phyloP scores from a whole-genome alignment of 225 moss, liverwort and hornwort species.

The Physcomitrellopsis africana region DNA sequence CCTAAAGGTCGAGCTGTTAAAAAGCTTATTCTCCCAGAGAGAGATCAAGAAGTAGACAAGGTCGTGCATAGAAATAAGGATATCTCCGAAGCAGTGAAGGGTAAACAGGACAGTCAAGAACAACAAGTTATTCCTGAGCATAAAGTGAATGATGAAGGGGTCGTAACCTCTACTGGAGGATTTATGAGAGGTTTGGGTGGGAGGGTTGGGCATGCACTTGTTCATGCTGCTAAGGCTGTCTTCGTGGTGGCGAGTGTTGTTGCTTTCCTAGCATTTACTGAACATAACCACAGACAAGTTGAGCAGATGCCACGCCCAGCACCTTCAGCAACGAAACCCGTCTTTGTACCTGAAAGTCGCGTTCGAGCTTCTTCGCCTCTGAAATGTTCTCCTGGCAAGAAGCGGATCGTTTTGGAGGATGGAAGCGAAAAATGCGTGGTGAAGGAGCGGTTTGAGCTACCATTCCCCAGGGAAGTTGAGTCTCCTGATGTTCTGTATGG shows the following conservation, averaged over 20 bases:
- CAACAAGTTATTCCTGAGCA: conserved; percentile 37
- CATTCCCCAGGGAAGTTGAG: conserved; percentile 59
- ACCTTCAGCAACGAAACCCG: conserved; percentile 22
- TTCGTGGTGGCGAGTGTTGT: too few relatives aligned
- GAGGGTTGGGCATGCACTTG: conserved; percentile 35
- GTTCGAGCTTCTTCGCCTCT: conserved; percentile 23
- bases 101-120: conserved; percentile 32
- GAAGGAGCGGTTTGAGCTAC: conserved; percentile 70
- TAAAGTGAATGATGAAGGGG: conserved; percentile 18
- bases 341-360: conserved; percentile 14
- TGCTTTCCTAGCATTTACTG: too few relatives aligned
- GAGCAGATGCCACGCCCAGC: conserved; percentile 28
- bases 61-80: not conserved
- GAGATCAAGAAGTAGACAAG: conserved; percentile 25
- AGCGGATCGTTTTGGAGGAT: conserved; percentile 58
- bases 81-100: conserved; percentile 19
- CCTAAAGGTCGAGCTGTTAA: conserved; percentile 48
- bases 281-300: conserved; percentile 31
- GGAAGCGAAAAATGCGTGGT: conserved; percentile 60
- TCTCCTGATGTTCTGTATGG: conserved; percentile 70
- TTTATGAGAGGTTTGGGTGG: conserved; percentile 46
- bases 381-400: conserved; percentile 67
- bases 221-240: conserved; percentile 15
- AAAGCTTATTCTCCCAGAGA: conserved; percentile 42
- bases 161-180: conserved; percentile 39